Evolutionary conservation across 257 asterid genomes (phyloP), one percentile per base, ranked within the genome.

Genomic region (Jasminum sambac): DNA sequence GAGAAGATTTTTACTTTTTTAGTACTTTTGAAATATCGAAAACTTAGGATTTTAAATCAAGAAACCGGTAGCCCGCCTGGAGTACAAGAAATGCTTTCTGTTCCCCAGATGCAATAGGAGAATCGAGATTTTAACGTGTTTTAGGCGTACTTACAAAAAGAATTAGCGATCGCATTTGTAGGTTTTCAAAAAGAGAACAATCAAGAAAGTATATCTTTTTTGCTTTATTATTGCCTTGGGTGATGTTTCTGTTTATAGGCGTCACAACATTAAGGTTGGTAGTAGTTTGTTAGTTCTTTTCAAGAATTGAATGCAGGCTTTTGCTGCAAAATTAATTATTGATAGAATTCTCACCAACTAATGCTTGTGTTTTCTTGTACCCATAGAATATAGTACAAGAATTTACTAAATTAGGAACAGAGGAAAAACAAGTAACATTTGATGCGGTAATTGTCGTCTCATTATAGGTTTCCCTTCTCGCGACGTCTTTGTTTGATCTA

Each of bases 261-360:
- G n/a, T n/a, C n/a, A n/a, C n/a, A n/a, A n/a, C n/a, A n/a, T n/a
- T n/a, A 69, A 72, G 77, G 34, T 52, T 21, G 26, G 61, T 71
- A 6, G 75, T 72, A 59, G 64, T 66, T 73, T 75, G 69, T 48
- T 60, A 48, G 43, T 26, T 55, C 7, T 64, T 30, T 1, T 2
- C 46, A 26, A 65, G 52, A 21, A 42, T 38, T 34, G 41, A 67
- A 55, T 63, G 37, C 0, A 21, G 62, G 62, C 30, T 10, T 55
- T 21, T 55, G 12, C 14, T 55, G 61, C 30, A 21, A 17, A 17
- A 55, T 17, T 3, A 58, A 30, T 63, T 9, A 43, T 63, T 24
- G 41, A 67, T 34, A 38, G 13, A 24, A 43, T 14, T 68, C 61
- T 50, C 68, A 64, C 69, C 69, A 42, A 72, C 61, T 8, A 55